Base-by-base conservation (phyloP, 176 grass and related monocot genomes). In the Poa annua region DNA sequence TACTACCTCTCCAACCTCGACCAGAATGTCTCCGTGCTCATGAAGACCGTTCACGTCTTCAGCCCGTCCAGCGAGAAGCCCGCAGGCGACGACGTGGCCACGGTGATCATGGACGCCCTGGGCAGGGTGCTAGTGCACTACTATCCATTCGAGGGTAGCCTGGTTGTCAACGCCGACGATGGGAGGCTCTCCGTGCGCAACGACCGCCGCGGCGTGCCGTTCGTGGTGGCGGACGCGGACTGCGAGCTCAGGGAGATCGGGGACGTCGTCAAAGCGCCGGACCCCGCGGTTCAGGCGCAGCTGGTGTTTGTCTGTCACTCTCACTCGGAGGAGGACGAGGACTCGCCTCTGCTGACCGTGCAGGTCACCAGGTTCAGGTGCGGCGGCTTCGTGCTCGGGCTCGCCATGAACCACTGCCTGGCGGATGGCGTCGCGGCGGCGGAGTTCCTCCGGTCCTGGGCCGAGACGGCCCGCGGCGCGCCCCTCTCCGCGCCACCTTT, bases 31-130 rank as follows among this genome's bases (percentile, higher is more conserved):
- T 78, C 85, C 24, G 81, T 78, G 6, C 80, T 90, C 55, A 93
- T 90, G 81, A 93, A 93, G 80, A 90, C 85, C n/a, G 81, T 93
- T 44, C 88, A 93, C 81, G 71, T 93, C 62, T 93, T 82, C 91
- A 87, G 53, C 42, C 24, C 53, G 1, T 52, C 53, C 24, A 11
- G 62, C 8, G 76, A 53, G 22, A 22, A 19, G 53, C 25, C 32
- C 8, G 1, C 29, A 14, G 61, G 9, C n/a, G 64, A 42, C 29
- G 56, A 35, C 17, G 71, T 57, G 35, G 82, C 78, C 26, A 11
- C 61, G 11, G 38, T 88, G 51, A 55, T 93, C 8, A 78, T 64
- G 80, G 81, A 69, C 10, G 78, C 91, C n/a, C 79, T 93, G 10
- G 79, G 77, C 16, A 85, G 76, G 88, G 85, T 90, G 72, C 88